phyloP scores from a whole-genome alignment of 1,139 yeast genomes.

The Yamadazyma buinensis region DNA sequence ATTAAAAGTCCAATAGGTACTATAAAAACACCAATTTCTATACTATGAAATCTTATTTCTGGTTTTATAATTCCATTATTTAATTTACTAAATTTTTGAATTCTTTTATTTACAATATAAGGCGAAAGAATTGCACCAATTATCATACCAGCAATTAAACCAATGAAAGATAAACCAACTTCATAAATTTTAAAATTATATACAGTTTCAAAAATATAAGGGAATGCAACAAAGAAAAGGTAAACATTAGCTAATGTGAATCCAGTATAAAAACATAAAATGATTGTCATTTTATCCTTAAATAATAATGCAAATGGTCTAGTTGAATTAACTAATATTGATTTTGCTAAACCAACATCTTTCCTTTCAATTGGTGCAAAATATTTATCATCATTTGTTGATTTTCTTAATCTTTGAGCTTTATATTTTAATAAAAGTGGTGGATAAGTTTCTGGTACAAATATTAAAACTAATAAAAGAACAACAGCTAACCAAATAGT shows the following conservation, averaged over 20 bases:
- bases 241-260: slow-evolving; percentile 57
- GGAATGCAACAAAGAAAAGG: slow-evolving; percentile 61
- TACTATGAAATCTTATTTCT: slow-evolving; percentile 34
- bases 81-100: slow-evolving; percentile 20
- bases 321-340: slow-evolving; percentile 38
- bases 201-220: slow-evolving; percentile 47
- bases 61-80: slow-evolving; percentile 33
- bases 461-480: slow-evolving; percentile 15
- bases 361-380: slow-evolving; percentile 48
- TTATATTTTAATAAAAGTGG: slow-evolving; percentile 47
- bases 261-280: slow-evolving; percentile 61
- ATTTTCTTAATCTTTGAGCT: slow-evolving; percentile 49
- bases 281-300: slow-evolving; percentile 60
- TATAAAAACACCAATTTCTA: slow-evolving; percentile 33
- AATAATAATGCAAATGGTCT: slow-evolving; percentile 53
- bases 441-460: slow-evolving; percentile 62
- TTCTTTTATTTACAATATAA: slow-evolving; percentile 19
- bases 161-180: slow-evolving; percentile 51
- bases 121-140: slow-evolving; percentile 23
- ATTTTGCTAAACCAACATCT: slow-evolving; percentile 18
- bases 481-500: slow-evolving; percentile 20
- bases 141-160: slow-evolving; percentile 47
- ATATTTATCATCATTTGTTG: slow-evolving; percentile 37
- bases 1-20: slow-evolving; percentile 38
- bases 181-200: slow-evolving; percentile 36